phyloP scores from a whole-genome alignment of 2,329 filamentous ascomycete genomes.

The Epichloe sylvatica region DNA sequence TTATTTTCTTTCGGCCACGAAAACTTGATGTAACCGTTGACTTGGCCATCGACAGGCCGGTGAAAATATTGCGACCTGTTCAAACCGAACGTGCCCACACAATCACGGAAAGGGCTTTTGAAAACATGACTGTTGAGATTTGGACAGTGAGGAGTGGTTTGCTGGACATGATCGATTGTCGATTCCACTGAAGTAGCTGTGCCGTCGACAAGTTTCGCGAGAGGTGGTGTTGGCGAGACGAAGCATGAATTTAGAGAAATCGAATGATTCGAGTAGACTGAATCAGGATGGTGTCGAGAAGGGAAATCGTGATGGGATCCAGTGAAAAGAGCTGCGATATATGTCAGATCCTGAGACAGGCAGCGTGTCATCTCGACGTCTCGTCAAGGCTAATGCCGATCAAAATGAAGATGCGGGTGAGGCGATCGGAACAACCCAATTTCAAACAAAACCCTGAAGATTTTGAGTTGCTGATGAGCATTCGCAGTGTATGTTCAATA shows the following conservation, averaged over 20 bases:
- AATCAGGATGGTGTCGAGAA: background rate
- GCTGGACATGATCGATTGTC: background rate
- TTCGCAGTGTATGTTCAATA: too few relatives aligned
- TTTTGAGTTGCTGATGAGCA: too few relatives aligned
- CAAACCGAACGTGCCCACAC: conserved; percentile 16
- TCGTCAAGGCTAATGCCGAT: background rate
- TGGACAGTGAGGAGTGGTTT: background rate
- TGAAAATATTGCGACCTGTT: conserved; percentile 12
- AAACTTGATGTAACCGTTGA: conserved; percentile 27
- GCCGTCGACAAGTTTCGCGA: background rate
- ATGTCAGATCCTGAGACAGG: conserved; percentile 16
- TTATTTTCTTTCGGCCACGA: conserved; percentile 17
- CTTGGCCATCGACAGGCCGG: conserved; percentile 19
- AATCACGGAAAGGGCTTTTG: conserved; percentile 21
- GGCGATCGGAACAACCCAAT: too few relatives aligned
- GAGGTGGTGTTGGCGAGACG: background rate
- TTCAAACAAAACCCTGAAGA: too few relatives aligned
- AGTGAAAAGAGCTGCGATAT: conserved; percentile 13
- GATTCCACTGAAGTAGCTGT: background rate
- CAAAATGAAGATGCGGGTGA: background rate
- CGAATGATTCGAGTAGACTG: background rate
- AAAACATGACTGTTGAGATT: conserved; percentile 3
- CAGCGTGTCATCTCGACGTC: conserved; percentile 13
- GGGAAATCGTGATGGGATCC: conserved; percentile 8
- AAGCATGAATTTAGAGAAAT: background rate